Evolutionary conservation across 2,329 filamentous ascomycete species (phyloP), one percentile per base, ranked within the genome.

Genomic region (Penicillium digitatum): DNA sequence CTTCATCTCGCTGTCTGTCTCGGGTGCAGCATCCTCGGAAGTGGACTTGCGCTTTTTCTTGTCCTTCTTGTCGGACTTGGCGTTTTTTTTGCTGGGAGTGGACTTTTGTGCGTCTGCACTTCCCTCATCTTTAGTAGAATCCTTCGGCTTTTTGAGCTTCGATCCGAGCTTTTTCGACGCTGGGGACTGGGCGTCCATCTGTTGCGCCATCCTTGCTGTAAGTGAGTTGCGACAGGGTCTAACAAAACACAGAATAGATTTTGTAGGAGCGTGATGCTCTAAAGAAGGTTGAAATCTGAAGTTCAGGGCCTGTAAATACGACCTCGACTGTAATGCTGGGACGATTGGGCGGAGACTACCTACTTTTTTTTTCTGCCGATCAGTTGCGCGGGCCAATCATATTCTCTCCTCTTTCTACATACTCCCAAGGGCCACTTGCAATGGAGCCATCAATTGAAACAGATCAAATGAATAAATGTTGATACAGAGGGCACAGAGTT

Each of bases 141-240:
- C 60, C 52, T 78, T 76, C 43, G 78, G 75, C 66, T 78, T 78
- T 69, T 84, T 86, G 62, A 83, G 73, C 72, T 84, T 84, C 57
- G 85, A 73, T 34, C 82, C 82, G 52, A 85, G 71, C 66, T 80
- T 76, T 68, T 84, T 84, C 82, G 82, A 86, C 57, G 83, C 82
- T 31, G 83, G 47, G 47, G 52, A 51, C 35, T 51, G 46, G 26
- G 14, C 22, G 26, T 54, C 52, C 32, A 39, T n/a, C 32, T 38
- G 42, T 32, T 45, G 47, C 47, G 52, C 52, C 52, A 54, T 54
- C 3, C 14, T 53, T 50, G 32, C 16, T 38, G 20, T 9, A 12
- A 9, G 31, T 24, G 9, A 18, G 14, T 14, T 37, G 31, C 31
- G 16, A 37, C 45, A 14, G 1, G 18, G 10, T 26, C n/a, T 9